Evolutionary conservation across 2,329 filamentous ascomycete species (phyloP).

Genomic region (Botrytis aclada): DNA sequence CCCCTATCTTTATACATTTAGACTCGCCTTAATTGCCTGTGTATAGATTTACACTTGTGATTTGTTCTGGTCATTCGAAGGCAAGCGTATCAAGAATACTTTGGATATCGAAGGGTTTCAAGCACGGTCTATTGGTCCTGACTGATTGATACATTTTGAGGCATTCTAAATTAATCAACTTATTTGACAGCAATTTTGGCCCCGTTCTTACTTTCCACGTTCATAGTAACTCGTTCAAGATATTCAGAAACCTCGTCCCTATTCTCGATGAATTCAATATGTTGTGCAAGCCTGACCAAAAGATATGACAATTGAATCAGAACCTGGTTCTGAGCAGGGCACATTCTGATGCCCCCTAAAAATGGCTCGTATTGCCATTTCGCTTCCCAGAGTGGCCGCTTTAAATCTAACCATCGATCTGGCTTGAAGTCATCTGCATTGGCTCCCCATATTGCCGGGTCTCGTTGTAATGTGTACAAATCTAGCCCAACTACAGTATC

Average conservation of each 20-base stretch:
- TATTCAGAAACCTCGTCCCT: conserved; percentile 26
- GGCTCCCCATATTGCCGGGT: conserved; percentile 39
- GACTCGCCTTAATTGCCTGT: too few species aligned
- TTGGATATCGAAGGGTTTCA: too few species aligned
- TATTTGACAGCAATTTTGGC: conserved; percentile 11
- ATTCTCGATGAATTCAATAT: conserved; percentile 34
- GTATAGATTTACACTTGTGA: too few species aligned
- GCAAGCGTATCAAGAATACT: too few species aligned
- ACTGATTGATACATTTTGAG: too few species aligned
- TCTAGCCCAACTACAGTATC: conserved; percentile 22
- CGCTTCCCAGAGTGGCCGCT: neutral
- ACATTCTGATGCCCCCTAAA: conserved; percentile 38
- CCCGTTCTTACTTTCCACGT: conserved; percentile 16
- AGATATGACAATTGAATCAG: conserved; percentile 37
- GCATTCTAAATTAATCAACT: neutral
- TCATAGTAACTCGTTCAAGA: conserved; percentile 9
- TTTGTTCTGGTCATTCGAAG: too few species aligned
- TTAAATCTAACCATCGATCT: conserved; percentile 30
- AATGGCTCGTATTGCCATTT: conserved; percentile 39
- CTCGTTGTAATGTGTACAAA: conserved; percentile 39
- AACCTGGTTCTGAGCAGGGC: conserved; percentile 38
- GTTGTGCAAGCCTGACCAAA: conserved; percentile 25
- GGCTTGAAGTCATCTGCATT: conserved; percentile 41
- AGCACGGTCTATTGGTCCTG: too few species aligned
- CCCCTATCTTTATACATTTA: too few species aligned